Evolutionary conservation across 441 rosid genomes (phyloP), one percentile per base, ranked within the genome.

Genomic region (Croton laevigatus): DNA sequence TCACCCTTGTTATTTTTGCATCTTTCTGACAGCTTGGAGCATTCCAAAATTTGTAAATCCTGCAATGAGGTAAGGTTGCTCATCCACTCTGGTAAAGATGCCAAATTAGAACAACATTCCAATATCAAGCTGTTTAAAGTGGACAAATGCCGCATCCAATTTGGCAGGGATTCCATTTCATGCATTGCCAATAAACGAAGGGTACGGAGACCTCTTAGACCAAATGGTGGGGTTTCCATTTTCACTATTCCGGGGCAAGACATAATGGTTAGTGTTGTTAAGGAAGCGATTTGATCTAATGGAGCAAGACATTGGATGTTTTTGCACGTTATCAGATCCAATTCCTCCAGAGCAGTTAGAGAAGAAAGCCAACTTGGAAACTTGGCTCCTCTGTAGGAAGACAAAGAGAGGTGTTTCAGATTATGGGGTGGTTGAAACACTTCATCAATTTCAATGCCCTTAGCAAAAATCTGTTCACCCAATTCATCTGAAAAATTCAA

Each of bases 351-450:
- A 71, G 71, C 67, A 3, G 45, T 61, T 19, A 65, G 48, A 8
- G 60, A 70, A n/a, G 75, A 75, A 13, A 66, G 11, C 75, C 77
- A 76, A 0, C 34, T 27, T 1, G 77, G 64, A 48, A 70, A 57
- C 19, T 10, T 61, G 20, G 11, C 11, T 16, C 75, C 75, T 44
- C 63, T 40, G 12, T 55, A 72, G 2, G 12, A 2, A 0, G 0
- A 0, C 52, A 70, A 64, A 0, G 0, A 0, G 5, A 70, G 13
- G 42, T 5, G 7, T 20, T 66, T 72, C 7, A 79, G 62, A 37
- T 59, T 53, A 0, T 23, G 23, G 36, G 54, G 69, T 3, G 75
- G 72, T 34, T 55, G 65, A 9, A 76, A 54, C 20, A 11, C 37
- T 22, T 51, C 71, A 59, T 59, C 63, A 10, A 27, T 16, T 2